Conservation (phyloP, 768 basidiomycete species). For the Boletus patriciae region DNA sequence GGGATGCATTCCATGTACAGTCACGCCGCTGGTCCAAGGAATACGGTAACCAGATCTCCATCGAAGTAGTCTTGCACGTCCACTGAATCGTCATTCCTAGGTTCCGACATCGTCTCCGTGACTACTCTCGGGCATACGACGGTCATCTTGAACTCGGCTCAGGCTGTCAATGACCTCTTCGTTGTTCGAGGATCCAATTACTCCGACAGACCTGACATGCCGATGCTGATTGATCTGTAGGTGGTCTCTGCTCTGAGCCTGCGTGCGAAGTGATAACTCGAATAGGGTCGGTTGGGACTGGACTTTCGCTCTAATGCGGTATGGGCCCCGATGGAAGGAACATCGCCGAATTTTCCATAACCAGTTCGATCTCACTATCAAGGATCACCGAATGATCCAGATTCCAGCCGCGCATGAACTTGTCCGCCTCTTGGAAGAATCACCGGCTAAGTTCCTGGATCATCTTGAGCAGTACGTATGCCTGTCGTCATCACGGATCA, state of each 20-base stretch:
- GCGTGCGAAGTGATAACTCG: neutral
- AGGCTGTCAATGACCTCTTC: constrained; percentile 3
- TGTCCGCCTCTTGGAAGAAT: neutral
- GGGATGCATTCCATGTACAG: constrained; percentile 1
- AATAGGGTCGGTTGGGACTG: constrained; percentile 7
- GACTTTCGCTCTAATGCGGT: constrained; percentile 6
- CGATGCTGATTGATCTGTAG: constrained; percentile 5
- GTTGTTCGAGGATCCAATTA: constrained; percentile 2
- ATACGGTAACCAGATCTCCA: neutral
- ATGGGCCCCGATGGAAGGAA: constrained; percentile 3
- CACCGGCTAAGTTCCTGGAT: neutral
- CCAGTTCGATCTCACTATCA: constrained; percentile 2
- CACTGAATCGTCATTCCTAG: neutral
- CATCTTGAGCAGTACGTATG: constrained; percentile 4
- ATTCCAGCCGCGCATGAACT: constrained; percentile 4
- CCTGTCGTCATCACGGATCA: neutral
- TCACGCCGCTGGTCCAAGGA: neutral
- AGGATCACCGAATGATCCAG: constrained; percentile 3
- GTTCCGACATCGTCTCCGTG: constrained; percentile 1
- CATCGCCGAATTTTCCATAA: constrained; percentile 7
- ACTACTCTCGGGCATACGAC: constrained; percentile 5
- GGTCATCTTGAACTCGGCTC: neutral
- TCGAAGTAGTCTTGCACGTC: neutral
- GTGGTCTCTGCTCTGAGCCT: neutral
- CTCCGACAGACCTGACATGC: constrained; percentile 4